Conservation (phyloP, 2,329 filamentous ascomycete genomes). For the Colletotrichum sansevieriae region DNA sequence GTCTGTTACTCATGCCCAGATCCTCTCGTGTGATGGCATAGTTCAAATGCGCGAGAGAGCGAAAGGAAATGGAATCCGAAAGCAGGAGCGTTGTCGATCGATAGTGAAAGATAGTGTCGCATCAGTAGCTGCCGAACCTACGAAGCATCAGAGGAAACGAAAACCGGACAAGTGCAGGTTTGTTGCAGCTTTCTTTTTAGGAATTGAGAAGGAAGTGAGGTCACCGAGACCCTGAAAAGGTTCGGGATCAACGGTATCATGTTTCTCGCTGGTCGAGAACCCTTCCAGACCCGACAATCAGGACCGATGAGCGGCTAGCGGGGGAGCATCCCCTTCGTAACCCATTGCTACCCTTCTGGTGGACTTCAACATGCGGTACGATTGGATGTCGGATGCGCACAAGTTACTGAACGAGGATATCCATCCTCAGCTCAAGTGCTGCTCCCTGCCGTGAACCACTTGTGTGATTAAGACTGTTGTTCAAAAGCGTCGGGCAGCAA, state of each 20-base stretch:
- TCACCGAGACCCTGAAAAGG: slow-evolving; percentile 5
- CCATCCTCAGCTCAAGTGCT: slow-evolving; percentile 11
- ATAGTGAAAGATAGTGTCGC: not conserved
- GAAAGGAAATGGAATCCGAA: not conserved
- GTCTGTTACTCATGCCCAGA: not conserved
- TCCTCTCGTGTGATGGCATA: not conserved
- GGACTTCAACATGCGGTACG: not conserved
- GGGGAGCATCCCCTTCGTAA: slow-evolving; percentile 11
- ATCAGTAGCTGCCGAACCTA: not conserved
- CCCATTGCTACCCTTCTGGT: not conserved
- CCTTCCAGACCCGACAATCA: slow-evolving; percentile 31
- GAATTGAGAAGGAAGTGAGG: slow-evolving; percentile 13
- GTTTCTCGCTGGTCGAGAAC: slow-evolving; percentile 12
- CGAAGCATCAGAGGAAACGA: not conserved
- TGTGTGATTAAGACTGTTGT: slow-evolving; percentile 7
- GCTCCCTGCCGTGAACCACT: slow-evolving; percentile 4
- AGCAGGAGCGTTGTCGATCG: not conserved
- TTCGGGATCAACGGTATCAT: slow-evolving; percentile 9
- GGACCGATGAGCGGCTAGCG: slow-evolving; percentile 16
- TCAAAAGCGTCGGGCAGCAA: slow-evolving; percentile 9
- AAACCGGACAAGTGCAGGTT: slow-evolving; percentile 26
- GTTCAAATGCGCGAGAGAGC: not conserved
- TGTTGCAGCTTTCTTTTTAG: not conserved
- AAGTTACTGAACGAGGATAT: slow-evolving; percentile 1
- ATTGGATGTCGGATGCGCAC: slow-evolving; percentile 7